These are phyloP conservation scores for Russula dissimulans DNA, from an alignment of 768 basidiomycete species.

Conservation along the genomic window DNA sequence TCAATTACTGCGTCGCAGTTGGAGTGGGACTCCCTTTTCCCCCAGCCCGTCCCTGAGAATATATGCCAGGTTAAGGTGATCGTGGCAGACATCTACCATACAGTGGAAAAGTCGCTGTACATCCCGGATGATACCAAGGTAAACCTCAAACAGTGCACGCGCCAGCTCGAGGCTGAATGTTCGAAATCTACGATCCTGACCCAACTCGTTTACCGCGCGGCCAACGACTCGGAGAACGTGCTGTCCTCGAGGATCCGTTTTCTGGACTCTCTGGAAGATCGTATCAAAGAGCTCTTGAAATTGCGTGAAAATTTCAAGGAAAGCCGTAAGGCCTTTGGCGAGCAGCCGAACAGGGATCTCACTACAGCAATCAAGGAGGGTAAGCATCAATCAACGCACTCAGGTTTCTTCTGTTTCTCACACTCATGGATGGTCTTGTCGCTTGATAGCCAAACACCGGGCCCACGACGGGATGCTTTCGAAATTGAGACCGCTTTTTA, in stretches of 20 bases:
- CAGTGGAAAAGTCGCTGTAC: neutral
- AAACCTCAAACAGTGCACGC: neutral
- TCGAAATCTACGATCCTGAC: neutral
- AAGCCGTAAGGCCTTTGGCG: neutral
- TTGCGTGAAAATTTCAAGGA: conserved; percentile 3
- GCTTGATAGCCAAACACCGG: neutral
- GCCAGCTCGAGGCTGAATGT: conserved; percentile 10
- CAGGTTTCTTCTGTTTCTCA: neutral
- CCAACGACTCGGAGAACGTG: neutral
- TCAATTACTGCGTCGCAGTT: too few species aligned
- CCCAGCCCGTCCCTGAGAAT: neutral
- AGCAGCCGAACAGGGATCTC: neutral
- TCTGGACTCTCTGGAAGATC: neutral
- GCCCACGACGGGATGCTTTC: neutral
- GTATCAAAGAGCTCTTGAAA: neutral
- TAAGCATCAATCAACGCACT: neutral
- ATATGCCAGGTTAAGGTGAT: neutral
- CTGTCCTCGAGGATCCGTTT: conserved; percentile 4
- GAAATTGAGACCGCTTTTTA: neutral
- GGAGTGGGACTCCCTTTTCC: too few species aligned
- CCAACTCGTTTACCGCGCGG: neutral
- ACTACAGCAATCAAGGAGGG: neutral
- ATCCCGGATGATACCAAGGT: neutral
- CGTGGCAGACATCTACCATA: neutral
- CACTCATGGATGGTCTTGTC: neutral